Base-by-base conservation (phyloP, 495 filamentous ascomycete genomes). In the Podospora comata region DNA sequence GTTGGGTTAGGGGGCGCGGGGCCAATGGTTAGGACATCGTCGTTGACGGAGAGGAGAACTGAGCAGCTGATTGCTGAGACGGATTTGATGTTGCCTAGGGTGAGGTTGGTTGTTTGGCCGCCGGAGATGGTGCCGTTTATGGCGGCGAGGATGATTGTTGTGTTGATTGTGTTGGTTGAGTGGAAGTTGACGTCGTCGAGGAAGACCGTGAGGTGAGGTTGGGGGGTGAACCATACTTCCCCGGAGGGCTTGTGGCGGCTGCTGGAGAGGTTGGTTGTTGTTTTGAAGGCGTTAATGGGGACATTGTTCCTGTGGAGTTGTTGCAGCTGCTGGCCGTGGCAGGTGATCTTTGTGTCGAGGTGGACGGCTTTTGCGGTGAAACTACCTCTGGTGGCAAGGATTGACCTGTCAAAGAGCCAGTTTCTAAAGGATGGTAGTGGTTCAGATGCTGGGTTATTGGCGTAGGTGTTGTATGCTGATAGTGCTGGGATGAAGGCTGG, bases 101-200 rank as follows among this genome's bases (percentile, higher is more conserved):
- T 5, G 11, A 73, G 26, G 1, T 60, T 48, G 15, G 71, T 68
- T 18, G 53, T 39, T 16, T 16, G 20, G 26, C 76, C 74, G 15
- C 73, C 71, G 4, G 73, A 68, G 27, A 78, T 78, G 2, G 70
- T 71, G 1, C 76, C 76, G 67, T 78, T 76, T 57, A 78, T 64
- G 2, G 76, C 74, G 56, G 74, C 74, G 34, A 78, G 76, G 16
- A 78, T 57, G 15, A 78, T 64, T 0, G 74, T 78, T 6, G 76
- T 67, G 6, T 48, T 48, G 28, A 74, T 76, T 32, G 65, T 65
- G 9, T 64, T 54, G 5, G 64, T 18, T 1, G 71, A 69, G 11
- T 68, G 60, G 44, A 78, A 76, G 27, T 66, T 58, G 34, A 75
- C 76, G 27, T 67, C 26, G 62, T 78, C 69, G 19, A 67, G 71